Conservation (phyloP, 768 basidiomycete genomes). For the Mycena rebaudengoi region DNA sequence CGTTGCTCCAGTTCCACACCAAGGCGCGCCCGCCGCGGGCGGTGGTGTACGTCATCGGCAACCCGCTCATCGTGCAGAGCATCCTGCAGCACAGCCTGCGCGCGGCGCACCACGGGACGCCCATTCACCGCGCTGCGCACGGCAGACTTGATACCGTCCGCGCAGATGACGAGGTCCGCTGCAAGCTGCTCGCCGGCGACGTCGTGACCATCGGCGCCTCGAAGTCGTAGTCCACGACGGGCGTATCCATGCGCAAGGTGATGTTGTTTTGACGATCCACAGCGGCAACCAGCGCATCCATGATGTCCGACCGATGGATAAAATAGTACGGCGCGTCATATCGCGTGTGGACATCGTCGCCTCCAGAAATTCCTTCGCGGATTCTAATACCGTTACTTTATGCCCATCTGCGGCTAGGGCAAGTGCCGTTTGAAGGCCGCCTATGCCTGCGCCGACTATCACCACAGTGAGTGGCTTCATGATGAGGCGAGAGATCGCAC, state of each 20-base stretch:
- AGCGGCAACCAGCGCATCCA: slow-evolving; percentile 39
- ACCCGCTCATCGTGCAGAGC: slow-evolving; percentile 46
- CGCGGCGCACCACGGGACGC: slow-evolving; percentile 29
- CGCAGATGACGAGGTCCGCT: slow-evolving; percentile 47
- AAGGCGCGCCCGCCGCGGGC: slow-evolving; percentile 8
- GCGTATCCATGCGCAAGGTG: slow-evolving; percentile 38
- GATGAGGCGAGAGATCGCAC: no score
- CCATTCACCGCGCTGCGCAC: slow-evolving; percentile 31
- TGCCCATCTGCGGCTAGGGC: slow-evolving; percentile 24
- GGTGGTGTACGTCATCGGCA: slow-evolving; percentile 40
- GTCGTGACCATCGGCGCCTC: slow-evolving; percentile 40
- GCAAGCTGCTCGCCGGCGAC: slow-evolving; percentile 42
- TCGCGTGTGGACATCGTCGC: slow-evolving; percentile 3
- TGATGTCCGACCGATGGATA: slow-evolving; percentile 54
- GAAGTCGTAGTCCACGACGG: slow-evolving; percentile 32
- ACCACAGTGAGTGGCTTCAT: slow-evolving; percentile 15
- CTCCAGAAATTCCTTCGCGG: slow-evolving; percentile 20
- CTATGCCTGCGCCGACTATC: slow-evolving; percentile 24
- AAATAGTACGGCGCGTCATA: slow-evolving; percentile 53
- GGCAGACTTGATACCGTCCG: slow-evolving; percentile 42
- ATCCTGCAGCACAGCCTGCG: slow-evolving; percentile 41
- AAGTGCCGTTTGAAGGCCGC: slow-evolving; percentile 29
- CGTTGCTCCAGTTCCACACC: slow-evolving; percentile 26
- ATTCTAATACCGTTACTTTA: slow-evolving; percentile 18
- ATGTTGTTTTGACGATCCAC: slow-evolving; percentile 35